Base-by-base conservation (phyloP, 495 filamentous ascomycete genomes). In the Penicillium steckii region DNA sequence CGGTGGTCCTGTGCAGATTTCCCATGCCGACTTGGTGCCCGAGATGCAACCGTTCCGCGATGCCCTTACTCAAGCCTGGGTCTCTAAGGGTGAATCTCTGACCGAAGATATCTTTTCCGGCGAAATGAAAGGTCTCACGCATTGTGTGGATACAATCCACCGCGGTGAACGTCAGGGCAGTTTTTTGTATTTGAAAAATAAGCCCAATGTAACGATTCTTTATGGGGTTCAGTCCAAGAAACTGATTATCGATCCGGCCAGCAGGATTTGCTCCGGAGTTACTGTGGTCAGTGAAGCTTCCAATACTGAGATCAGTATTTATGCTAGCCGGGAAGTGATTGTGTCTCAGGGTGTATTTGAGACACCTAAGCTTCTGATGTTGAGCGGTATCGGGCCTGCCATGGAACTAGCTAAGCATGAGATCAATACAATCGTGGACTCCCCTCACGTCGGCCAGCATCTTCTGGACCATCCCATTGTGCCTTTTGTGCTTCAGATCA, bases 61-160 rank as follows among this genome's bases (percentile, higher is more conserved):
- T 46, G 78, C 77, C 4, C 61, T 84, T n/a, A 77, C 69, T 22
- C 52, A 77, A 25, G 82, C 81, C 0, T 85, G 82, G 83, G 50
- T 72, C 5, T 79, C 73, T 56, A 80, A 75, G 50, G 83, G 81
- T n/a, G 60, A 78, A 12, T 37, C 55, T 5, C 53, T 83, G 8
- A 75, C 67, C 5, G 80, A 83, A 19, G 73, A 84, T 27, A 76
- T 85, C 50, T 80, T 78, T 62, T 70, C 69, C 33, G 83, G 81
- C n/a, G 68, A 71, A 10, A 77, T 81, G 79, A 52, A 68, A 29
- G 83, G 83, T 7, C 72, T 85, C 7, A 72, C 70, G 43, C 73
- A 82, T 52, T 79, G 75, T 59, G 67, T 80, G 9, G 75, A 81
- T 60, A 77, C 73, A 38, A 82, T 84, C 55, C 81, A 85, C 67